Base-by-base conservation (phyloP, 495 filamentous ascomycete genomes). In the Neurospora sp. region DNA sequence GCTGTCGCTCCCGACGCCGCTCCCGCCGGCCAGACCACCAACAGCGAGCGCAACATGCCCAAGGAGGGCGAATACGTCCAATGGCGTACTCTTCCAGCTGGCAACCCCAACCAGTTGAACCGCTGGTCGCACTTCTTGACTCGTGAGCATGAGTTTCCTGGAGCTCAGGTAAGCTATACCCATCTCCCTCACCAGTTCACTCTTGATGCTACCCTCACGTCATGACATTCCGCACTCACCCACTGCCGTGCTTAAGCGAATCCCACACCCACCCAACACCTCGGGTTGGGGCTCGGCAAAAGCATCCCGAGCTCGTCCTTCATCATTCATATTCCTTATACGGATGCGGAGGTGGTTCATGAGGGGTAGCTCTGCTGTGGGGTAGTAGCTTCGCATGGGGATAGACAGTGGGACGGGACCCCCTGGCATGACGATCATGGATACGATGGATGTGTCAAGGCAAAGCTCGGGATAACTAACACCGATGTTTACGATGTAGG, bases 81-180 rank as follows among this genome's bases (percentile, higher is more conserved):
- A 70, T 86, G 83, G 76, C 74, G 82, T 70, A 76, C 75, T 36
- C 78, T 85, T 3, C 81, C 84, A 0, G 75, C 84, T 3, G 83
- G 84, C 5, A 83, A 82, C 1, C 76, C 81, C 28, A 15, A 66
- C 54, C 54, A 66, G 15, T 77, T 86, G 37, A 86, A 86, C 74
- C 82, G 85, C 17, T 86, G 84, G 84, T 86, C 85, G 11, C 80
- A 83, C 6, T 75, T 73, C n/a, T 70, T 86, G 69, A 86, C 85
- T 6, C 77, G 79, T 34, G 92, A 87, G 28, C 93, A 98, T 91
- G 94, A 98, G 78, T 99, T 92, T 78, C 96, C 96, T 4, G 96
- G 93, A 2, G 94, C 96, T 40, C 92, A 96, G 88, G 93, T 93
- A 79, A 39, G 84, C 62, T 19, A 11, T 3, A 66, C 71, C 24